These are phyloP conservation scores for Ganoderma lucidum DNA, from an alignment of 1,284 basidiomycete species.

Conservation along the genomic window DNA sequence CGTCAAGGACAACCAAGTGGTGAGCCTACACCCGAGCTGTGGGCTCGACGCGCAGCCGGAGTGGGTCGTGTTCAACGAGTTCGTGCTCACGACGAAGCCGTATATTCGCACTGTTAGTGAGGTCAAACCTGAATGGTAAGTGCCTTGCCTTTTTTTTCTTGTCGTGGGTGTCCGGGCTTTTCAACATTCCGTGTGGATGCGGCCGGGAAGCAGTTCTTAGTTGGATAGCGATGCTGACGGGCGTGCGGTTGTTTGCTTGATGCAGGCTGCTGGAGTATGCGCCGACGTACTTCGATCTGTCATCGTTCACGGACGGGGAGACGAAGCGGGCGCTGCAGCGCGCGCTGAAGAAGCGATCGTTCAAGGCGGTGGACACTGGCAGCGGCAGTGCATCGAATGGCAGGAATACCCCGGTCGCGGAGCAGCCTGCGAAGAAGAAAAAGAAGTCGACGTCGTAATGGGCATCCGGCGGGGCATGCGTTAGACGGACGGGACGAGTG, in stretches of 20 bases:
- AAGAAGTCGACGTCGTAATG: not conserved
- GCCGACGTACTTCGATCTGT: slow-evolving; percentile 80
- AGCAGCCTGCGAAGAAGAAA: slow-evolving; percentile 22
- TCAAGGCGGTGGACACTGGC: slow-evolving; percentile 35
- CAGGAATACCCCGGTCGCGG: slow-evolving; percentile 20
- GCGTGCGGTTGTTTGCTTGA: slow-evolving; percentile 1
- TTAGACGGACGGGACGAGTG: not conserved
- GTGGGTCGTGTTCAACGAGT: slow-evolving; percentile 99
- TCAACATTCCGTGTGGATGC: not conserved
- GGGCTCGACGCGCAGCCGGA: slow-evolving; percentile 94
- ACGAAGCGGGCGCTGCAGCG: slow-evolving; percentile 73
- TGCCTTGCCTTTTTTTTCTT: slow-evolving; percentile 19
- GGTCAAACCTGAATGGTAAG: slow-evolving; percentile 88
- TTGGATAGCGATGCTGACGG: not conserved
- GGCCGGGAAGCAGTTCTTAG: not conserved
- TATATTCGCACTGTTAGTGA: slow-evolving; percentile 96
- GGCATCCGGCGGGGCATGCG: not conserved
- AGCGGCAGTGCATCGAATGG: slow-evolving; percentile 18
- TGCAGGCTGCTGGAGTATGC: slow-evolving; percentile 87
- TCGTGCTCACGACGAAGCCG: slow-evolving; percentile 90
- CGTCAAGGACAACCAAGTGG: slow-evolving; percentile 93
- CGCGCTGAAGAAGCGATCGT: slow-evolving; percentile 50
- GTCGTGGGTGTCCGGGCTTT: not conserved
- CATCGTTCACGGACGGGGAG: slow-evolving; percentile 74
- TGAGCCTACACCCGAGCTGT: slow-evolving; percentile 94